Evolutionary conservation across 2,329 filamentous ascomycete species (phyloP).

Genomic region (Apiospora arundinis): DNA sequence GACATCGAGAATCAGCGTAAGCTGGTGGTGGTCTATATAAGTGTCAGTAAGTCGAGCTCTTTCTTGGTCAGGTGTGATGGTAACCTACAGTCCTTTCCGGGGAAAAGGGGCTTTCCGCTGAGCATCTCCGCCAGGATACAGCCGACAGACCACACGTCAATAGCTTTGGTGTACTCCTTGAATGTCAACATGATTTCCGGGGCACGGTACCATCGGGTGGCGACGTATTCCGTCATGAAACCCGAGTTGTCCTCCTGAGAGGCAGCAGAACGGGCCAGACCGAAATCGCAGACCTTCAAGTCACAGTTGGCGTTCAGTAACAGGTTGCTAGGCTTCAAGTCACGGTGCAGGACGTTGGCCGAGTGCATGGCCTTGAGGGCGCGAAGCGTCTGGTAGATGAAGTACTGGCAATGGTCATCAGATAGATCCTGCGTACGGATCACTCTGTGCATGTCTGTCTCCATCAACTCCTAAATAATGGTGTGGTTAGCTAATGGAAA

Average conservation of each 20-base stretch:
- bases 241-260: constrained; percentile 99
- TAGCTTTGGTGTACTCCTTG: constrained; percentile 99
- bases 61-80: background rate
- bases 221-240: constrained; percentile 99
- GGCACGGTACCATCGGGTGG: constrained; percentile 97
- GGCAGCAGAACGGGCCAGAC: constrained; percentile 91
- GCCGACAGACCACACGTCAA: constrained; percentile 98
- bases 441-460: constrained; percentile 99
- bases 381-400: constrained; percentile 98
- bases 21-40: constrained; percentile 86
- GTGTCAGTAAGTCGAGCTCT: constrained; percentile 27
- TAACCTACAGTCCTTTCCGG: constrained; percentile 92
- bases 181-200: constrained; percentile 99
- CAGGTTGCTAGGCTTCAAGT: constrained; percentile 96
- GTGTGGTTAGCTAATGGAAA: background rate
- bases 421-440: constrained; percentile 98
- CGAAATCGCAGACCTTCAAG: constrained; percentile 98
- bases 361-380: constrained; percentile 99
- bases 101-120: constrained; percentile 96
- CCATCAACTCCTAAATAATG: constrained; percentile 83
- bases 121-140: constrained; percentile 99
- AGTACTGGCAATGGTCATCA: constrained; percentile 99
- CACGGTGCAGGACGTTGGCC: constrained; percentile 95
- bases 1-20: constrained; percentile 96
- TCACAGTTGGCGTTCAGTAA: constrained; percentile 98